Evolutionary conservation across 1,284 basidiomycete species (phyloP).

Genomic region (Tremellales sp.): DNA sequence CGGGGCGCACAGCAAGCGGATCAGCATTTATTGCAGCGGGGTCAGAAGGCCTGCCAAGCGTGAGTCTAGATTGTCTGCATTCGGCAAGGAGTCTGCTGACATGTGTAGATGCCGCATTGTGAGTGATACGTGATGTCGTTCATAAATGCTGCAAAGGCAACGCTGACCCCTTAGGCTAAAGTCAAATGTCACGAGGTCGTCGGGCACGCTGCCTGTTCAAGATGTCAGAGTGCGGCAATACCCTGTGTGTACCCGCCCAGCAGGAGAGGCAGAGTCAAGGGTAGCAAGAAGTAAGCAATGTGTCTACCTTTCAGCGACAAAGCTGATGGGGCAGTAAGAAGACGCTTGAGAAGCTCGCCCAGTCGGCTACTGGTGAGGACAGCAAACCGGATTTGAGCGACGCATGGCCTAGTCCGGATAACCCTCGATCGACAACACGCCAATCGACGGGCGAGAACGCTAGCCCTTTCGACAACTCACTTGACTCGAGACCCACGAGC

Average conservation of each 20-base stretch:
- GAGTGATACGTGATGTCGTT: neutral
- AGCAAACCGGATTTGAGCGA: neutral
- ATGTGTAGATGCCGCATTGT: slow-evolving; percentile 8
- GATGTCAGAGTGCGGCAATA: slow-evolving; percentile 9
- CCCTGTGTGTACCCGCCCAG: slow-evolving; percentile 6
- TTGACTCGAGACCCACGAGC: neutral
- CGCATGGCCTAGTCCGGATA: neutral
- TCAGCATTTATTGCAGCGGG: neutral
- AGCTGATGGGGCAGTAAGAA: slow-evolving; percentile 1
- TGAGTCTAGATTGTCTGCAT: neutral
- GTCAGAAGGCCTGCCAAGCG: slow-evolving; percentile 6
- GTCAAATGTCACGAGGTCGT: slow-evolving; percentile 4
- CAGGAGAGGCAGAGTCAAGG: slow-evolving; percentile 10
- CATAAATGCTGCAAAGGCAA: neutral
- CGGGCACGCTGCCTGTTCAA: neutral
- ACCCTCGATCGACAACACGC: neutral
- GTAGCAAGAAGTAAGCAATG: slow-evolving; percentile 9
- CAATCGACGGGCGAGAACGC: neutral
- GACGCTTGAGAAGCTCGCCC: slow-evolving; percentile 7
- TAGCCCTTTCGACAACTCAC: neutral
- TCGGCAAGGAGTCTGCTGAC: slow-evolving; percentile 1
- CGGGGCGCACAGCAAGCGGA: neutral
- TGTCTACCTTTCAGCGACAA: too few relatives aligned
- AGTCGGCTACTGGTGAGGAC: neutral
- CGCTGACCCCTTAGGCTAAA: slow-evolving; percentile 3